These are phyloP conservation scores for Aspergillus transmontanensis DNA, from an alignment of 2,329 filamentous ascomycete species.

Conservation along the genomic window DNA sequence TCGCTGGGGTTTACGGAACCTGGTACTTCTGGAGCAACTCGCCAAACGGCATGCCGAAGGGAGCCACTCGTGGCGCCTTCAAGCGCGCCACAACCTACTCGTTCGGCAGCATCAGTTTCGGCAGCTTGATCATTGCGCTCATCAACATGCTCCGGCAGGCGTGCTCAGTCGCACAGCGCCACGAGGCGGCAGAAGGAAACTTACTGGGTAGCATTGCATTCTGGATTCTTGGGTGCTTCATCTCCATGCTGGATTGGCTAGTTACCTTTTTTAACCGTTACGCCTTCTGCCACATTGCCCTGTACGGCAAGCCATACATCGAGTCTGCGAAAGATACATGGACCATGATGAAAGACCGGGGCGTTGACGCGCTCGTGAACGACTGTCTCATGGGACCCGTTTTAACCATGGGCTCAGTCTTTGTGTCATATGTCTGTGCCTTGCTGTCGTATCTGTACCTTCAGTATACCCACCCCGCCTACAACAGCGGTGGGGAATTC, in stretches of 20 bases:
- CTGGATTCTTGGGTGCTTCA: conserved; percentile 75
- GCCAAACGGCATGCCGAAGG: conserved; percentile 68
- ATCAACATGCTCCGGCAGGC: conserved; percentile 83
- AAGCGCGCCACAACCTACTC: conserved; percentile 83
- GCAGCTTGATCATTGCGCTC: conserved; percentile 81
- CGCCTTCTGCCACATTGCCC: conserved; percentile 87
- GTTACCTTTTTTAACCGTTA: conserved; percentile 89
- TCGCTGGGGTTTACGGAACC: conserved; percentile 85
- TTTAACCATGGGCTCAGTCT: conserved; percentile 73
- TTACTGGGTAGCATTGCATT: conserved; percentile 67
- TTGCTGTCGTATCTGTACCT: conserved; percentile 87
- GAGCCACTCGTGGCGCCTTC: conserved; percentile 80
- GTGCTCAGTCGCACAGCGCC: conserved; percentile 74
- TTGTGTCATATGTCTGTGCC: conserved; percentile 80
- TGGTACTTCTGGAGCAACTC: conserved; percentile 82
- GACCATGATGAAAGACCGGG: conserved; percentile 88
- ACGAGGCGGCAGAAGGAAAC: conserved; percentile 68
- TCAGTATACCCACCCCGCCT: conserved; percentile 74
- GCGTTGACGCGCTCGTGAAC: conserved; percentile 86
- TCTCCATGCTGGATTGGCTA: conserved; percentile 79
- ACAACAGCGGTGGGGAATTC: conserved; percentile 69
- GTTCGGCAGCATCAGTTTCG: conserved; percentile 87
- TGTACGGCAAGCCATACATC: conserved; percentile 89
- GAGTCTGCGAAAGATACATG: conserved; percentile 86
- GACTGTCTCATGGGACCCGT: conserved; percentile 80